phyloP scores from a whole-genome alignment of 2,329 filamentous ascomycete genomes.

The Nigrospora sphaerica region DNA sequence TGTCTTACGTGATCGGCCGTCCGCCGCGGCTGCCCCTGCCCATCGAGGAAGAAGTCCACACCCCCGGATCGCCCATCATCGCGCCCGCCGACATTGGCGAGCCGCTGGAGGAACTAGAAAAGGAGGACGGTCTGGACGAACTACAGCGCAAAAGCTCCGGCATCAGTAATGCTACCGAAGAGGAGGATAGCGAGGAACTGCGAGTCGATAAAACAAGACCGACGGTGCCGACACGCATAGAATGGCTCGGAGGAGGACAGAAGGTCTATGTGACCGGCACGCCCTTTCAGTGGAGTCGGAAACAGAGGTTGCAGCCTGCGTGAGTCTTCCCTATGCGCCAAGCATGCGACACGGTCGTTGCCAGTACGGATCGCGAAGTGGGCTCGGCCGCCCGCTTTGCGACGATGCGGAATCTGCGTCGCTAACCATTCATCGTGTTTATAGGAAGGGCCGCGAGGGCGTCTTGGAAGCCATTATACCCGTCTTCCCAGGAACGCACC shows the following conservation, averaged over 20 bases:
- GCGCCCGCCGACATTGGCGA: conserved; percentile 55
- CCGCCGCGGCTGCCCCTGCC: conserved; percentile 86
- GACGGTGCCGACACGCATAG: conserved; percentile 75
- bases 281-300: conserved; percentile 95
- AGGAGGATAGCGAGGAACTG: conserved; percentile 72
- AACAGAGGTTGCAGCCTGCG: conserved; percentile 81
- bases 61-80: conserved; percentile 84
- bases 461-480: conserved; percentile 72
- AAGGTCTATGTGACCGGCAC: conserved; percentile 96
- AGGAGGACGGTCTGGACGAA: conserved; percentile 32
- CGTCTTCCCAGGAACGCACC: conserved; percentile 88
- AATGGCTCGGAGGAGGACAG: conserved; percentile 78
- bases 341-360: too few relatives aligned
- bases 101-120: conserved; percentile 36
- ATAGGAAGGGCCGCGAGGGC: conserved; percentile 48
- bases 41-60: conserved; percentile 86
- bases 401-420: conserved; percentile 2
- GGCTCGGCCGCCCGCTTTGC: not conserved
- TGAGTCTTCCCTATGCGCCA: conserved; percentile 41
- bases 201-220: conserved; percentile 67
- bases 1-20: conserved; percentile 54
- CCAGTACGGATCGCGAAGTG: too few relatives aligned
- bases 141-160: conserved; percentile 50
- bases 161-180: conserved; percentile 61
- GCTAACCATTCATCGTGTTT: conserved; percentile 7